Evolutionary conservation across 768 basidiomycete species (phyloP).

Genomic region (Tricholoma hemisulphureum): DNA sequence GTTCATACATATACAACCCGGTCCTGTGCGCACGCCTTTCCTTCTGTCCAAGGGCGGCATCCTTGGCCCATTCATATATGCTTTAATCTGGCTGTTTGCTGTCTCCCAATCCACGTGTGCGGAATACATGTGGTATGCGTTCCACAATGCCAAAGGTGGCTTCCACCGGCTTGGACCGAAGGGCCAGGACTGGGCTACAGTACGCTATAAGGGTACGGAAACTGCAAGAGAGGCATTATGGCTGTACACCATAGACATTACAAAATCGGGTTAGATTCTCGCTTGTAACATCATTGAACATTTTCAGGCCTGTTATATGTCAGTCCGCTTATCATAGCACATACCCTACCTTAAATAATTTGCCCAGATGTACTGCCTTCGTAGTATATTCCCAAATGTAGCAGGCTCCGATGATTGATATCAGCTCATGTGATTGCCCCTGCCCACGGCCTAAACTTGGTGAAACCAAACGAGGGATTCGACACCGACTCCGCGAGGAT

Average conservation of each 20-base stretch:
- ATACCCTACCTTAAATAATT: no score
- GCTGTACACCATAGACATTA: constrained; percentile 16
- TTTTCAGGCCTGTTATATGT: background rate
- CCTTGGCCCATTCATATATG: constrained; percentile 10
- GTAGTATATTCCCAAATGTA: no score
- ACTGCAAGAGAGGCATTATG: constrained; percentile 17
- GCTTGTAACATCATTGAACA: background rate
- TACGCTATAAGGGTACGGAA: constrained; percentile 13
- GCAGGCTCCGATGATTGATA: no score
- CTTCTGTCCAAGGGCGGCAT: constrained; percentile 14
- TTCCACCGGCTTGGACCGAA: constrained; percentile 10
- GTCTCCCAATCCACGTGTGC: constrained; percentile 24
- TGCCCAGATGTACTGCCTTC: no score
- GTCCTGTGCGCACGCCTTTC: constrained; percentile 33
- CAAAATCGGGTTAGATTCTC: background rate
- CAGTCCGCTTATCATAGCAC: no score
- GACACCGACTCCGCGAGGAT: no score
- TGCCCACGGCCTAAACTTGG: no score
- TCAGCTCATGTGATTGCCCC: no score
- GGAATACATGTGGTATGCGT: constrained; percentile 33
- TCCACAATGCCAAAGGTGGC: constrained; percentile 23
- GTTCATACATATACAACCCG: constrained; percentile 46
- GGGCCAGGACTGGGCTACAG: constrained; percentile 7
- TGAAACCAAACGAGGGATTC: no score
- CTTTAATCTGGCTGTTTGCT: constrained; percentile 22